Evolutionary conservation across 495 filamentous ascomycete species (phyloP).

Genomic region (Talaromyces nanjingensis): DNA sequence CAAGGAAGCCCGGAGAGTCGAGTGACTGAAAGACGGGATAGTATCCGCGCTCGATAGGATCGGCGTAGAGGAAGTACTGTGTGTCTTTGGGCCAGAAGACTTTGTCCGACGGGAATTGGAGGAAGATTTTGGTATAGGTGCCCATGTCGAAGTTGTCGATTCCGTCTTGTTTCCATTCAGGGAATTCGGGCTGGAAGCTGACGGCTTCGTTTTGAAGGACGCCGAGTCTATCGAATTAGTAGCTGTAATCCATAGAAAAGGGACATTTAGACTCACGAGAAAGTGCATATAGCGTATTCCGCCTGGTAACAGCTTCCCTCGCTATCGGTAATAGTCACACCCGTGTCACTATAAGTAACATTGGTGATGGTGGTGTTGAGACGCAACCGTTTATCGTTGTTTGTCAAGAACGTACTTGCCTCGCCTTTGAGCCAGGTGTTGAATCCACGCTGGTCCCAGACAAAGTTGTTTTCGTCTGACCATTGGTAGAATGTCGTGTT

Average conservation of each 20-base stretch:
- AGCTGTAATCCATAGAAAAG: background rate
- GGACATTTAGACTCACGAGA: constrained; percentile 30
- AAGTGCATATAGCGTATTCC: constrained; percentile 50
- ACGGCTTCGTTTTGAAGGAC: constrained; percentile 61
- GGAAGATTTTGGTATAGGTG: constrained; percentile 74
- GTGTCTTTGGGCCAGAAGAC: constrained; percentile 64
- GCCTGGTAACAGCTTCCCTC: constrained; percentile 56
- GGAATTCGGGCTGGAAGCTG: constrained; percentile 52
- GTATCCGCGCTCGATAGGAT: constrained; percentile 53
- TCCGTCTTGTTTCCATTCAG: constrained; percentile 58
- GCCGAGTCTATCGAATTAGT: constrained; percentile 34
- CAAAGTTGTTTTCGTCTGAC: constrained; percentile 58
- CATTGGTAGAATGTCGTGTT: constrained; percentile 44
- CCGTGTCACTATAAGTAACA: constrained; percentile 46
- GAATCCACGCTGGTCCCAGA: constrained; percentile 62
- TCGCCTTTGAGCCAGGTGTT: constrained; percentile 54
- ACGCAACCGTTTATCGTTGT: constrained; percentile 50
- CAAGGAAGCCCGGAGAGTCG: constrained; percentile 49
- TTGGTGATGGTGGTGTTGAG: constrained; percentile 54
- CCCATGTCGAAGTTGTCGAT: constrained; percentile 65
- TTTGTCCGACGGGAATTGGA: constrained; percentile 56
- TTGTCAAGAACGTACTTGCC: constrained; percentile 52
- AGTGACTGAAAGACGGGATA: constrained; percentile 70
- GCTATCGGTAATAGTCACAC: constrained; percentile 50
- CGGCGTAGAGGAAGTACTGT: constrained; percentile 67